Evolutionary conservation across 345 rosid species (phyloP).

Genomic region (Dimocarpus longan): DNA sequence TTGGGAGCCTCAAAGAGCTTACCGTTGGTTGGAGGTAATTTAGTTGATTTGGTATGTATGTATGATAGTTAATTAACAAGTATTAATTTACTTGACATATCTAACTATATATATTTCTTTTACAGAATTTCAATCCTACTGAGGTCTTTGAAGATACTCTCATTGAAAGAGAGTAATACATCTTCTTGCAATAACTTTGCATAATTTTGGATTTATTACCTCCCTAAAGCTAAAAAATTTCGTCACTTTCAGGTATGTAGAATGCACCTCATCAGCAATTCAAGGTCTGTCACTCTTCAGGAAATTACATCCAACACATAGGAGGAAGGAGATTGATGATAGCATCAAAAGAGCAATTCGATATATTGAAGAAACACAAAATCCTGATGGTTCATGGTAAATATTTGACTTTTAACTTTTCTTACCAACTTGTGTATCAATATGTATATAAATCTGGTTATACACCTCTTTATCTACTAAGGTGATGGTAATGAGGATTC

Average conservation of each 20-base stretch:
- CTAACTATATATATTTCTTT: background rate
- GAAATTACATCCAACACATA: conserved; percentile 42
- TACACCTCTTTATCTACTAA: no score
- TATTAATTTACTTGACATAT: background rate
- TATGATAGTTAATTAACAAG: background rate
- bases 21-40: conserved; percentile 51
- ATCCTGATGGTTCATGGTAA: conserved; percentile 48
- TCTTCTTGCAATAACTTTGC: background rate
- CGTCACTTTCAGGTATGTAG: conserved; percentile 43
- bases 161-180: conserved; percentile 52
- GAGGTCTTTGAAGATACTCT: conserved; percentile 53
- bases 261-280: conserved; percentile 52
- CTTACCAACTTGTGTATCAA: no score
- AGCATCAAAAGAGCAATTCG: conserved; percentile 26
- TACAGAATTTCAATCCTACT: conserved; percentile 52
- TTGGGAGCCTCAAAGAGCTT: conserved; percentile 58
- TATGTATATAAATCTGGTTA: no score
- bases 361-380: conserved; percentile 47
- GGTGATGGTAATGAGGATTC: no score
- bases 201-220: background rate
- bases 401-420: no score
- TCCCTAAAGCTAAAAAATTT: background rate
- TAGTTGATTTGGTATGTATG: background rate
- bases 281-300: conserved; percentile 47
- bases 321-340: conserved; percentile 38